Percentiles rank a stretch among this genome's conserved stretches.
Conservation (phyloP, 192 early-diverging fungal genomes). For the Funneliformis mosseae region DNA sequence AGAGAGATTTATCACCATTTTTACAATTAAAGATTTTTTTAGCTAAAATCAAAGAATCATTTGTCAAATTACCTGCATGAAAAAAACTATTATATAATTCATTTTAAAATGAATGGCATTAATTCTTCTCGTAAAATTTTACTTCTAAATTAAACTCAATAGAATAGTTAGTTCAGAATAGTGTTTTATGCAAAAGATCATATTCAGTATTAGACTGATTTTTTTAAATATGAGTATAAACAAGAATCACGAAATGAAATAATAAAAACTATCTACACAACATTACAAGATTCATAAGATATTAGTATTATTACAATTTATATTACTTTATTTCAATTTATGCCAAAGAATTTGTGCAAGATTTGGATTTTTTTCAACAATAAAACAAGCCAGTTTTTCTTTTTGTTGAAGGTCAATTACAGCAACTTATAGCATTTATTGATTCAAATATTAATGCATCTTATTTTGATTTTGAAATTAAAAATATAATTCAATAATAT, state of each 20-base stretch:
- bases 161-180: constrained; percentile 15
- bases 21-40: no score
- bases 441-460: background rate
- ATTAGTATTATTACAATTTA: constrained; percentile 5
- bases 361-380: background rate
- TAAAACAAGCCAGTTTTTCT: background rate
- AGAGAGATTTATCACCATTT: no score
- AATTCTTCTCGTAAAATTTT: no score
- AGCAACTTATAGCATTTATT: constrained; percentile 16
- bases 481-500: background rate
- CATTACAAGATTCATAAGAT: background rate
- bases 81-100: no score
- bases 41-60: no score
- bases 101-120: no score
- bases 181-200: constrained; percentile 19
- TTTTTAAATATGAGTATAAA: constrained; percentile 4
- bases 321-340: constrained; percentile 15
- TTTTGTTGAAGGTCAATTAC: background rate
- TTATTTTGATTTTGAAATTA: background rate
- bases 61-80: no score
- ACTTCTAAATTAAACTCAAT: background rate
- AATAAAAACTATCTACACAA: background rate
- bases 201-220: background rate
- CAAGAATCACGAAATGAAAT: background rate
- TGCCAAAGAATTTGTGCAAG: background rate